Conservation (phyloP, 2,329 filamentous ascomycete genomes). For the Ophiocordyceps camponoti-leonardi region DNA sequence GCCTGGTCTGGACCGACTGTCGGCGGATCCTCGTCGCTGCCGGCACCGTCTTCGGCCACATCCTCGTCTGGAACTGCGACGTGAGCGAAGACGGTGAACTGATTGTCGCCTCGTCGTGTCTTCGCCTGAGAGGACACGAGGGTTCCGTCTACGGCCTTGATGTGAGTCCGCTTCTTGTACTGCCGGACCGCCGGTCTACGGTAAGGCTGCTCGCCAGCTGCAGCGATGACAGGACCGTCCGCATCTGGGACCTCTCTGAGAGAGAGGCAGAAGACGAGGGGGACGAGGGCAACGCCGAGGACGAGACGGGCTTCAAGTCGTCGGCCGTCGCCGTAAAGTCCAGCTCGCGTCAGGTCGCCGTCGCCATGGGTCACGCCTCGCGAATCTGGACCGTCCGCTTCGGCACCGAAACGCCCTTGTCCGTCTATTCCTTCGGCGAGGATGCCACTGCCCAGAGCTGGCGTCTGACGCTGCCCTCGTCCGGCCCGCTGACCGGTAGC, state of each 20-base stretch:
- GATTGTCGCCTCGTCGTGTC: constrained; percentile 16
- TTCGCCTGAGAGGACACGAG: constrained; percentile 54
- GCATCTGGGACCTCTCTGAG: constrained; percentile 69
- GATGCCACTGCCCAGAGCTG: constrained; percentile 65
- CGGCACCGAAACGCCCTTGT: constrained; percentile 12
- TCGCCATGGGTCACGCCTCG: constrained; percentile 71
- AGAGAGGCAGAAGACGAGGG: constrained; percentile 7
- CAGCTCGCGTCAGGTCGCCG: constrained; percentile 35
- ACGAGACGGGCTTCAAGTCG: constrained; percentile 43
- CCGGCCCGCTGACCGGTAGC: constrained; percentile 1
- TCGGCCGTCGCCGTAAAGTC: background rate
- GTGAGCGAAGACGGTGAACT: constrained; percentile 5
- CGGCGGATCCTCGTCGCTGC: constrained; percentile 57
- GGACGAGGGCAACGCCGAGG: constrained; percentile 6
- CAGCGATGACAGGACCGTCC: constrained; percentile 83
- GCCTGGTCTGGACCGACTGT: constrained; percentile 43
- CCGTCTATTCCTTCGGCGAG: constrained; percentile 65
- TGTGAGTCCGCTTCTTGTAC: constrained; percentile 43
- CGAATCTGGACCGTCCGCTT: constrained; percentile 82
- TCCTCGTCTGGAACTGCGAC: constrained; percentile 20
- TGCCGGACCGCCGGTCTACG: constrained; percentile 17
- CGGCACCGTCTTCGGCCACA: constrained; percentile 88
- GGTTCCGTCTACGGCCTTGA: constrained; percentile 86
- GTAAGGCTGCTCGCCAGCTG: constrained; percentile 68
- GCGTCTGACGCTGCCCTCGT: constrained; percentile 29